phyloP scores from a whole-genome alignment of 2,329 filamentous ascomycete genomes.

The Fusarium pseudonygamai region DNA sequence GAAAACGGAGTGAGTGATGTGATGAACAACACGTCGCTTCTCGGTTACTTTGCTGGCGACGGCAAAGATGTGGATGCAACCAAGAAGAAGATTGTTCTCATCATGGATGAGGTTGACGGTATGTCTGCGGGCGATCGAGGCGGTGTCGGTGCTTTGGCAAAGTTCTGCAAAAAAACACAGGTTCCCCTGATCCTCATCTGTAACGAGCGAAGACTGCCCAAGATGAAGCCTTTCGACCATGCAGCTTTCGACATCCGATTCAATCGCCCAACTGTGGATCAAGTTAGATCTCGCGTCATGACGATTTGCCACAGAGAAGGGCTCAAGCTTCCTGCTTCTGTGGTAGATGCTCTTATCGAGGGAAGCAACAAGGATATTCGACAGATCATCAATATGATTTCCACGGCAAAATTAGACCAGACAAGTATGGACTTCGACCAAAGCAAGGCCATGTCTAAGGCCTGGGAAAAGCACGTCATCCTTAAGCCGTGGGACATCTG shows the following conservation, averaged over 20 bases:
- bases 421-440: slow-evolving; percentile 82
- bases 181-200: slow-evolving; percentile 97
- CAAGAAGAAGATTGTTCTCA: slow-evolving; percentile 93
- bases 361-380: slow-evolving; percentile 95
- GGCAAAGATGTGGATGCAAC: slow-evolving; percentile 79
- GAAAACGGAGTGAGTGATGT: slow-evolving; percentile 89
- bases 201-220: slow-evolving; percentile 90
- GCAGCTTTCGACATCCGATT: slow-evolving; percentile 88
- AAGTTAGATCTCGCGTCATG: slow-evolving; percentile 90
- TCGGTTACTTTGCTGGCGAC: slow-evolving; percentile 88
- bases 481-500: slow-evolving; percentile 99
- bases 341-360: slow-evolving; percentile 93
- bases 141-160: slow-evolving; percentile 92
- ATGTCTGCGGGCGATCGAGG: slow-evolving; percentile 98
- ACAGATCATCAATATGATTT: slow-evolving; percentile 98
- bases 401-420: slow-evolving; percentile 90
- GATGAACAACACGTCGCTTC: slow-evolving; percentile 90
- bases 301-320: slow-evolving; percentile 95
- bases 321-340: slow-evolving; percentile 81
- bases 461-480: slow-evolving; percentile 97
- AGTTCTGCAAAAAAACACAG: slow-evolving; percentile 93
- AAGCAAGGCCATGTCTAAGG: slow-evolving; percentile 93
- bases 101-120: slow-evolving; percentile 99
- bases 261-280: slow-evolving; percentile 86
- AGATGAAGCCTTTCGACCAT: slow-evolving; percentile 98